Evolutionary conservation across 768 basidiomycete genomes (phyloP).

Genomic region (Punctularia strigosozonata): DNA sequence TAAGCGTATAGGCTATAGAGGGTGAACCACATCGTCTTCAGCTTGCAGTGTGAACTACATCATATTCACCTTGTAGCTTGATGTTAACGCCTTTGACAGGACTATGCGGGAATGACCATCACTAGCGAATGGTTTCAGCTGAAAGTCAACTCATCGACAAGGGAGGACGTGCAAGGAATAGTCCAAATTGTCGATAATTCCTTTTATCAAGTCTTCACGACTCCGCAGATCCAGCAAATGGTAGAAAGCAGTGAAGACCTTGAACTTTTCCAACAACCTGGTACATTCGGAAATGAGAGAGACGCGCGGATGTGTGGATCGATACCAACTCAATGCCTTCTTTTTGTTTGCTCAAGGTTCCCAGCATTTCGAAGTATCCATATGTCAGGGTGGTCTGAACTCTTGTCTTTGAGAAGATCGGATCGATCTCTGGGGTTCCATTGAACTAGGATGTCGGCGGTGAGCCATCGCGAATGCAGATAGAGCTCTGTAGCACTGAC

Average conservation of each 20-base stretch:
- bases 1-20: slow-evolving; percentile 64
- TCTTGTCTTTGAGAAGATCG: slow-evolving; percentile 75
- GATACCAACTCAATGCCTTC: slow-evolving; percentile 72
- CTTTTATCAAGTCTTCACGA: slow-evolving; percentile 86
- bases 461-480: not conserved
- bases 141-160: not conserved
- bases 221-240: slow-evolving; percentile 85
- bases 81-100: slow-evolving; percentile 88
- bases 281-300: slow-evolving; percentile 1
- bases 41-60: not conserved
- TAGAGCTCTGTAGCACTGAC: slow-evolving; percentile 28
- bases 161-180: slow-evolving; percentile 62
- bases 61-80: slow-evolving; percentile 63
- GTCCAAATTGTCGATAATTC: slow-evolving; percentile 84
- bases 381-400: slow-evolving; percentile 75
- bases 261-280: slow-evolving; percentile 83
- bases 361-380: slow-evolving; percentile 95
- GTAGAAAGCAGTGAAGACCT: slow-evolving; percentile 92
- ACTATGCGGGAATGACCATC: slow-evolving; percentile 93
- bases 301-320: slow-evolving; percentile 1
- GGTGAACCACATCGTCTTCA: not conserved
- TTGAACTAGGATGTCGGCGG: slow-evolving; percentile 41
- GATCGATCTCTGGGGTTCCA: slow-evolving; percentile 59
- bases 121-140: slow-evolving; percentile 25
- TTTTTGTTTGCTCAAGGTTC: slow-evolving; percentile 74